Percentiles rank a stretch among this genome's conserved stretches.
Evolutionary conservation across 768 basidiomycete genomes (phyloP).

Genomic region (Tulasnella sp.): DNA sequence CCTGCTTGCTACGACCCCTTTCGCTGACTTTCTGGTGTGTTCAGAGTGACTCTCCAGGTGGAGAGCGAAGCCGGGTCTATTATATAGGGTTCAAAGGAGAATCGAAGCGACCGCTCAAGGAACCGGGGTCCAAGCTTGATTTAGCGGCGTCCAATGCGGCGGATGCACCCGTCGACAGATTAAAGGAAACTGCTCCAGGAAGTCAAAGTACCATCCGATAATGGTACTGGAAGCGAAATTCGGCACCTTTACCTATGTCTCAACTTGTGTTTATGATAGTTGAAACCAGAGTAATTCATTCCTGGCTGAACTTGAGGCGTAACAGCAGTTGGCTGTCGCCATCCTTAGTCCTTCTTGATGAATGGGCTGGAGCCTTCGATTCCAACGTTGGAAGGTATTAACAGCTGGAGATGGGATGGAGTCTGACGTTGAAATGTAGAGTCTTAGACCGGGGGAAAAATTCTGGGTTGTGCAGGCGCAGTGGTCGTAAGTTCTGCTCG

Average conservation of each 20-base stretch:
- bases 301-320: neutral
- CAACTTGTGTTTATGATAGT: neutral
- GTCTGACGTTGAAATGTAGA: no score
- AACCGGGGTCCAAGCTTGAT: conserved; percentile 60
- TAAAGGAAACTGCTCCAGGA: conserved; percentile 39
- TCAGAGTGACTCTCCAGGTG: conserved; percentile 32
- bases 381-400: no score
- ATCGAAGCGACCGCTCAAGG: conserved; percentile 50
- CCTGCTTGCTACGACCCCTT: conserved; percentile 25
- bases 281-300: neutral
- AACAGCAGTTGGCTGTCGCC: neutral
- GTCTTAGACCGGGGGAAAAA: no score
- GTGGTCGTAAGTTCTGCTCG: no score
- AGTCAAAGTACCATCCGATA: conserved; percentile 39
- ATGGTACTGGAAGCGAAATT: neutral
- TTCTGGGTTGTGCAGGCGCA: no score
- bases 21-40: neutral
- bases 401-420: no score
- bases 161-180: conserved; percentile 50
- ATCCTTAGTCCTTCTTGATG: no score
- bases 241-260: neutral
- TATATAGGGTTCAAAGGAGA: conserved; percentile 85
- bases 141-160: conserved; percentile 78
- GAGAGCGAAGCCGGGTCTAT: conserved; percentile 61
- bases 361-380: no score